These are phyloP conservation scores for Diaporthe longicolla DNA, from an alignment of 2,329 filamentous ascomycete species.

Conservation along the genomic window DNA sequence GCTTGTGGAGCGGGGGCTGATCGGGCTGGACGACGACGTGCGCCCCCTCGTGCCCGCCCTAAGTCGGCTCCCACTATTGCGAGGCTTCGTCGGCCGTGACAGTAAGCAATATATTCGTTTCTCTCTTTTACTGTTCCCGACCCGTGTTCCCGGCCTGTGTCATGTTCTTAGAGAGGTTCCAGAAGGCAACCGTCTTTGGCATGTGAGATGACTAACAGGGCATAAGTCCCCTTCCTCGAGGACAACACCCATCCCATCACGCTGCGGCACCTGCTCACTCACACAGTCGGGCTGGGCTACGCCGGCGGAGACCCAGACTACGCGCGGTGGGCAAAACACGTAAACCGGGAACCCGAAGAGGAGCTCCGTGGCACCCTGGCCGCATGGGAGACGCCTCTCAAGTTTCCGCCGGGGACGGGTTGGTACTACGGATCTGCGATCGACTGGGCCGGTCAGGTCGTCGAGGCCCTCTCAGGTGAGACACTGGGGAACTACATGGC, in stretches of 20 bases:
- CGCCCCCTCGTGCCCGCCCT: conserved; percentile 52
- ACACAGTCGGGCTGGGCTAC: conserved; percentile 63
- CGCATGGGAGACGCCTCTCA: conserved; percentile 59
- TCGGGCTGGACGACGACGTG: conserved; percentile 54
- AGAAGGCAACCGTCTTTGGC: not conserved
- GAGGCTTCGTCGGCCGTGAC: conserved; percentile 53
- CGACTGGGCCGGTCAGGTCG: conserved; percentile 63
- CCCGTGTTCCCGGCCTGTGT: too few species aligned
- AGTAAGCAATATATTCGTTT: not conserved
- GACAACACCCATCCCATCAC: conserved; percentile 56
- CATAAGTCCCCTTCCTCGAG: conserved; percentile 53
- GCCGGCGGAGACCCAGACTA: conserved; percentile 58
- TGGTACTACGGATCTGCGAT: conserved; percentile 64
- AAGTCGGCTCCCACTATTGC: conserved; percentile 49
- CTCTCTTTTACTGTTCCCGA: too few species aligned
- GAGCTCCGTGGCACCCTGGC: conserved; percentile 53
- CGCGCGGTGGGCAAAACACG: conserved; percentile 55
- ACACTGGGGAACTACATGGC: conserved; percentile 56
- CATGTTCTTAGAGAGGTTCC: not conserved
- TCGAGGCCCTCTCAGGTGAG: conserved; percentile 57
- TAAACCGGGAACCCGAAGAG: conserved; percentile 51
- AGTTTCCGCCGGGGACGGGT: conserved; percentile 60
- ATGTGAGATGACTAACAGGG: too few species aligned
- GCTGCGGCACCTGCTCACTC: conserved; percentile 61
- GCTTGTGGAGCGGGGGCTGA: conserved; percentile 52